Evolutionary conservation across 371 early-diverging fungal species (phyloP).

Genomic region (Polyrhizophydium stewartii): DNA sequence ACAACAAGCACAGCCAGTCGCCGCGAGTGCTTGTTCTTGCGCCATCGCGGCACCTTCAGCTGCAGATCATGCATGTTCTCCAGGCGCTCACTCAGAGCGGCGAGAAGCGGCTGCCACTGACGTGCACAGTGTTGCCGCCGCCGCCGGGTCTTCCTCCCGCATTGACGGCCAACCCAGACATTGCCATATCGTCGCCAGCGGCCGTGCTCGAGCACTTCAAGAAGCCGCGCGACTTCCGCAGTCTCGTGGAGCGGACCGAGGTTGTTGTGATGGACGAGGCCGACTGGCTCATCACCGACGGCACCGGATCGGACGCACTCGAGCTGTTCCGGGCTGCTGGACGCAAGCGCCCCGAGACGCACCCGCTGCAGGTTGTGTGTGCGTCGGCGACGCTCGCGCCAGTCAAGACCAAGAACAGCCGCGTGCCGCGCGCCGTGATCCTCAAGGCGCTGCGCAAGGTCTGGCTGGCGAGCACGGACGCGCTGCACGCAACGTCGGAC

Average conservation of each 20-base stretch:
- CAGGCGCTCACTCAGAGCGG: not conserved
- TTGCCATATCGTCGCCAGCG: constrained; percentile 2
- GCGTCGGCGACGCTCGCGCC: constrained; percentile 2
- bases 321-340: too few species aligned
- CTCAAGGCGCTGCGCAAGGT: not conserved
- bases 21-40: constrained; percentile 6
- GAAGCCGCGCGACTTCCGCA: not conserved
- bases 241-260: constrained; percentile 1
- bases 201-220: not conserved
- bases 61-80: constrained; percentile 6
- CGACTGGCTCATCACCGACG: constrained; percentile 3
- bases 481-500: not conserved
- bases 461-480: not conserved
- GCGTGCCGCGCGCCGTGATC: not conserved
- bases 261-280: constrained; percentile 10
- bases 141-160: constrained; percentile 6
- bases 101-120: not conserved
- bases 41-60: constrained; percentile 4
- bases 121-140: constrained; percentile 3
- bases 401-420: not conserved
- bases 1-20: not conserved
- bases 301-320: not conserved
- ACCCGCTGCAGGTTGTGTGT: not conserved
- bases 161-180: constrained; percentile 4
- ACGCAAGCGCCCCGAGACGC: not conserved